Base-by-base conservation (phyloP, 345 rosid species). In the Arabidopsis thaliana region DNA sequence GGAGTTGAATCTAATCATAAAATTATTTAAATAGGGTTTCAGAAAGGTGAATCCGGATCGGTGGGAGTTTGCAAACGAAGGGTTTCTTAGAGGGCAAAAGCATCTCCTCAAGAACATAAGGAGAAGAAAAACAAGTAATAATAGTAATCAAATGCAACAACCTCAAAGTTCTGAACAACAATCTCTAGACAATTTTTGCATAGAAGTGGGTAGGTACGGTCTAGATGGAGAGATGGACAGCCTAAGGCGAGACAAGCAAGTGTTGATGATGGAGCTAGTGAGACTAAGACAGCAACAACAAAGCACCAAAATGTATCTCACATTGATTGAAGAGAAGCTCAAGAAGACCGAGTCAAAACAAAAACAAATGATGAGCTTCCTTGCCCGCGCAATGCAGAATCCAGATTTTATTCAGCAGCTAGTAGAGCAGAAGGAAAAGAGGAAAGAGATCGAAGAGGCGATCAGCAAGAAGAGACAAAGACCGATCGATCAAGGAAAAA, bases 21-120 rank as follows among this genome's bases (percentile, higher is more conserved):
- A 72, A 72, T 69, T 7, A 44, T 66, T 20, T 59, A 49, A 23
- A 41, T 72, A 91, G 97, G 97, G 98, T 71, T 94, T 94, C 83
- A 90, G 90, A 74, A 94, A 94, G 80, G 93, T 94, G 74, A 97
- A 94, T 86, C 91, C 93, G 61, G 97, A 94, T 74, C 83, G 85
- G 69, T 94, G 97, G 98, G 98, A 94, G 78, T 89, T 87, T 83
- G 89, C 90, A 38, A 81, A 83, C 80, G 89, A 86, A 86, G 89
- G 82, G 52, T 89, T 89, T 82, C 85, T 89, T 11, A 83, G 90
- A 84, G 95, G 95, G 44, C 80, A 86, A 79, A 89, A 65, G 62
- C 87, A 89, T 80, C 90, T 87, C 12, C 84, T 87, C 53, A 86
- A 81, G 84, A 82, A 70, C 42, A 84, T 89, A 51, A 82, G 83